Percentiles rank a stretch among this genome's conserved stretches.
phyloP scores from a whole-genome alignment of 208 protist species.

The Endotrypanum monterogeii region DNA sequence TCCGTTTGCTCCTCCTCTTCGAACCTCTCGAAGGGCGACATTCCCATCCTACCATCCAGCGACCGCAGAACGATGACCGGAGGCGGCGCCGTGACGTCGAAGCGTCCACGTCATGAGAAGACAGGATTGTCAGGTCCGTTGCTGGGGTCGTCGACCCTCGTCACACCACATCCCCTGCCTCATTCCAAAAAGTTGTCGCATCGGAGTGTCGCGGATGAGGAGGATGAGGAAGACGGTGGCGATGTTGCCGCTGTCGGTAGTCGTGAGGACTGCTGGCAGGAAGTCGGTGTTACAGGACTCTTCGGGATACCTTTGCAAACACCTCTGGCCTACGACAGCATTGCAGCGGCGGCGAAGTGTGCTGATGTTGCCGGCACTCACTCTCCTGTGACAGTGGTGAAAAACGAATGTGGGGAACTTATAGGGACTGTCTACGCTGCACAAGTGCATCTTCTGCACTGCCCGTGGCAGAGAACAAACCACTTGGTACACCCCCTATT shows the following conservation, averaged over 20 bases:
- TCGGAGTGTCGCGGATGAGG: constrained; percentile 21
- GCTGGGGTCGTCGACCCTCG: background rate
- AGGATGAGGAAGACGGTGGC: constrained; percentile 24
- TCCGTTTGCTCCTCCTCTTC: constrained; percentile 3
- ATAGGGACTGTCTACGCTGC: constrained; percentile 4
- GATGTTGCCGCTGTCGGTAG: background rate
- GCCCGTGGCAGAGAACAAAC: constrained; percentile 37
- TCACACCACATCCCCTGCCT: background rate
- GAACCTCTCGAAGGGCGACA: background rate
- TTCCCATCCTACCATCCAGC: background rate
- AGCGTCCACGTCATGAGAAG: constrained; percentile 31
- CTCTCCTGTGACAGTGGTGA: background rate
- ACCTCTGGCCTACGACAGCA: constrained; percentile 35
- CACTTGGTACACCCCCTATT: constrained; percentile 63
- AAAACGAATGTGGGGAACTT: background rate
- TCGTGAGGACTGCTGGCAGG: constrained; percentile 53
- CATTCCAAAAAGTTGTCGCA: too few relatives aligned
- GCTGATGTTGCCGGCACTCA: background rate
- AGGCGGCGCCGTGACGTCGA: background rate
- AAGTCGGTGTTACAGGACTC: constrained; percentile 67
- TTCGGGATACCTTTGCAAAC: constrained; percentile 49
- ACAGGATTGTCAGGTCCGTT: background rate
- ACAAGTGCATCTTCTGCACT: constrained; percentile 52
- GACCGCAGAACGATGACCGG: background rate
- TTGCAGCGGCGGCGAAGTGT: constrained; percentile 2